Base-by-base conservation (phyloP, 108 stramenopile species). In the Thalassiosira profunda region DNA sequence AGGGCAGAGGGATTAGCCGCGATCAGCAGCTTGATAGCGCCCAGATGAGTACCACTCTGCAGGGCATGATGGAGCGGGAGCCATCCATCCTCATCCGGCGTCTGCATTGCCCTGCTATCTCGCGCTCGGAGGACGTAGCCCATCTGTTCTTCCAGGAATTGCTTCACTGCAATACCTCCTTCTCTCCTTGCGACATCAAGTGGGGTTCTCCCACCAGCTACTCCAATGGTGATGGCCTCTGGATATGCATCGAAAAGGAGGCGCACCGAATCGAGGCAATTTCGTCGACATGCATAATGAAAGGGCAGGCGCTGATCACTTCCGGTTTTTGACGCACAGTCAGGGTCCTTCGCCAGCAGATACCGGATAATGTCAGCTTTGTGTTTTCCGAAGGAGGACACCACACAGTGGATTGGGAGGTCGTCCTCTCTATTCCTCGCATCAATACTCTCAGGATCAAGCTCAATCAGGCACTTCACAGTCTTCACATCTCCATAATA, bases 401-500 rank as follows among this genome's bases (percentile, higher is more conserved):
- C n/a, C n/a, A 25, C 46, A 11, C 0, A 1, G 46, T 47, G 46
- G 12, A 47, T 20, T 3, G 46, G 46, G 12, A 7, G 29, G 10
- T 1, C 0, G 5, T 25, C 15, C 0, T 10, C 12, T 11, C 23
- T 47, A 40, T 17, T 25, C 2, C 1, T 33, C 21, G 18, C 55
- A 56, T 59, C 40, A 0, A 28, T 2, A 51, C 25, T 6, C n/a
- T 59, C 40, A 0, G 58, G 58, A 25, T 41, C 21, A 3, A 41
- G 37, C 37, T 43, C 5, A 20, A 38, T 43, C 18, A 59, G 18
- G 44, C 28, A 59, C 37, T 59, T 36, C 17, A 59, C 58, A 4
- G 7, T 21, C 7, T 35, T 42, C 6, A 59, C 11, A 18, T 26
- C 9, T 17, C 20, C 37, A n/a, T 42, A 38, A 1, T 10, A 4